Base-by-base conservation (phyloP, 2,329 filamentous ascomycete species). In the Chrysosporium keratinophilum region DNA sequence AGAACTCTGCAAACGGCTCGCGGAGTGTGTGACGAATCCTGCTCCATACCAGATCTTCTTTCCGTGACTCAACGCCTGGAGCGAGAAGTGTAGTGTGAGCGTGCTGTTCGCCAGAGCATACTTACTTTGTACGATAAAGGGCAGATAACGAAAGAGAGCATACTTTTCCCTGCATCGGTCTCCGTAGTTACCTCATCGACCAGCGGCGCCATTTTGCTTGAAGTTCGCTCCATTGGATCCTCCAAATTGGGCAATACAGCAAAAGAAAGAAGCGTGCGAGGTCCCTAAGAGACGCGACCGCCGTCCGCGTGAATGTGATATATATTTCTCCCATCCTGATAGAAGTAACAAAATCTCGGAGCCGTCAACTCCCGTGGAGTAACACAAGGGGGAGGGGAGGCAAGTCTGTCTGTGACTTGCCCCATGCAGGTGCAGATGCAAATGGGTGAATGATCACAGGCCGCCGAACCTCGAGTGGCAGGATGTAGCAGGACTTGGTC, bases 1-100 rank as follows among this genome's bases (percentile, higher is more conserved):
- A 77, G 68, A 86, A 85, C 60, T 87, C 82, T 1, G 80, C 79
- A 59, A 85, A 80, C 1, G 76, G 77, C 57, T 85, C 81, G 55
- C 77, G 74, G 37, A 78, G 70, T 28, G 67, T 60, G 17, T 72
- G 67, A 42, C 82, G 74, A 28, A 81, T 66, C 39, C 71, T 72
- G 46, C 71, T 76, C 83, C 82, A 85, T 23, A 66, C 60, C 3
- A 76, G 57, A 5, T 67, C 57, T 20, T 63, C 50, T 3, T 28
- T 28, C n/a, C 49, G 43, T 23, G 19, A 14, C 20, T 23, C 31
- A 12, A 9, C 12, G 19, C 11, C 52, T 44, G 34, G 5, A 44
- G 10, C 19, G 9, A 37, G 14, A 31, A 37, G 19, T 10, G 20
- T 17, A 31, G 17, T 28, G n/a, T 23, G 12, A 31, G 7, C 42